Base-by-base conservation (phyloP, 2,329 filamentous ascomycete species). In the Colletotrichum scovillei region DNA sequence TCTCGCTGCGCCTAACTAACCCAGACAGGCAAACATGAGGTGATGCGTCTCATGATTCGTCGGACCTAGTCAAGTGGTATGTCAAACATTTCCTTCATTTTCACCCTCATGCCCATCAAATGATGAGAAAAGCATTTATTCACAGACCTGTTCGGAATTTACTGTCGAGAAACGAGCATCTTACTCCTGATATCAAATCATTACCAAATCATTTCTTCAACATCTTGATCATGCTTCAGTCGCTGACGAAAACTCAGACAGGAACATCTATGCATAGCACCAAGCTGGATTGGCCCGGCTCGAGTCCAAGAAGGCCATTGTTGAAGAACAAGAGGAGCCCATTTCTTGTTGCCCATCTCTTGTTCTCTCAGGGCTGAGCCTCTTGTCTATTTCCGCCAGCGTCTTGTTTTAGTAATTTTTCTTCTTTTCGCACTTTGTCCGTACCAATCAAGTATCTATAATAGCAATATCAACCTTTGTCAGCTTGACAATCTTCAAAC, bases 71-170 rank as follows among this genome's bases (percentile, higher is more conserved):
- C 42, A 49, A 35, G 16, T 59, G 67, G 72, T 74, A 72, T 72
- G 68, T 55, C 19, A 9, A 9, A n/a, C 28, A 22, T 6, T 24
- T 14, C 12, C 32, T 26, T 38, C 24, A 9, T n/a, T 32, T 32
- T 14, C 58, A 38, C n/a, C 19, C 19, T 12, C 16, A 55, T 24
- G 24, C 14, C n/a, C 46, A 42, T 63, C 62, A 67, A 69, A 78
- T 80, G 78, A 81, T 79, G 78, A 81, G 73, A 77, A 49, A 76
- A 65, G 66, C 78, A 79, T 62, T 62, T 67, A 46, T 60, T 77
- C 79, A 81, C 79, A 80, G 79, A 81, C 80, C 79, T 81, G 79
- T 81, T 81, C 80, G 78, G 78, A 79, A 81, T 59, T 26, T 69
- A 64, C 75, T 80, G 79, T 80, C 76, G 80, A 81, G 76, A 76